phyloP scores from a whole-genome alignment of 495 filamentous ascomycete species.

The Aspergillus wentii region DNA sequence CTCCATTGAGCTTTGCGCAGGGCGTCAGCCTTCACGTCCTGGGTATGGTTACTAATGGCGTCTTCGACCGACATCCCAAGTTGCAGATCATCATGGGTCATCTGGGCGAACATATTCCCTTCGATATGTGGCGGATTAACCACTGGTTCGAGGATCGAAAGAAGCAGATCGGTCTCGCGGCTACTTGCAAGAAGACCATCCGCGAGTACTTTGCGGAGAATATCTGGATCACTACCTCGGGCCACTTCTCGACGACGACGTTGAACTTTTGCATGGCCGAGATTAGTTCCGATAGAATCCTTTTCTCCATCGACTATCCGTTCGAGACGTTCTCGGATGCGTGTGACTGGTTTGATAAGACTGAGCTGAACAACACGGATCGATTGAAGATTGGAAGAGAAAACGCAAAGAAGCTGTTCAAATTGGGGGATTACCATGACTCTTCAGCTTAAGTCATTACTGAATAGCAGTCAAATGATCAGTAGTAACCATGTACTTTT shows the following conservation, averaged over 20 bases:
- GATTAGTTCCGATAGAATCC: conserved; percentile 37
- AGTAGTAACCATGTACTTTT: too few relatives aligned
- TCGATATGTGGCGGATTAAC: conserved; percentile 56
- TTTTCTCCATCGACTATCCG: conserved; percentile 50
- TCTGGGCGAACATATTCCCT: conserved; percentile 61
- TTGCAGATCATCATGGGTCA: conserved; percentile 64
- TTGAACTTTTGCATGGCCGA: conserved; percentile 45
- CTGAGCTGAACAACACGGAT: conserved; percentile 37
- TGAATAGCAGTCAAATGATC: too few relatives aligned
- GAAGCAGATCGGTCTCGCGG: conserved; percentile 34
- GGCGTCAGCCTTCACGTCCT: conserved; percentile 45
- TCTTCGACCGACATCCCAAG: conserved; percentile 45
- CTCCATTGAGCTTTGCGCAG: conserved; percentile 44
- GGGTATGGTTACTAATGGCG: conserved; percentile 49
- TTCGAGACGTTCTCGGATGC: conserved; percentile 50
- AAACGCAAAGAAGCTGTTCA: conserved; percentile 52
- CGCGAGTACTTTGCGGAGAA: conserved; percentile 55
- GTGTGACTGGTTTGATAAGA: conserved; percentile 50
- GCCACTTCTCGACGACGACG: conserved; percentile 54
- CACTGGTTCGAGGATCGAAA: conserved; percentile 54
- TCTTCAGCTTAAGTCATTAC: conserved; percentile 25
- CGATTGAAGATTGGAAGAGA: conserved; percentile 46
- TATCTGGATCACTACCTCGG: conserved; percentile 61
- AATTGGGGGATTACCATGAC: conserved; percentile 40
- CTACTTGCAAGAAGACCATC: conserved; percentile 49